Percentiles rank a stretch among this genome's conserved stretches.
phyloP scores from a whole-genome alignment of 345 rosid genomes.

The Brassica carinata region DNA sequence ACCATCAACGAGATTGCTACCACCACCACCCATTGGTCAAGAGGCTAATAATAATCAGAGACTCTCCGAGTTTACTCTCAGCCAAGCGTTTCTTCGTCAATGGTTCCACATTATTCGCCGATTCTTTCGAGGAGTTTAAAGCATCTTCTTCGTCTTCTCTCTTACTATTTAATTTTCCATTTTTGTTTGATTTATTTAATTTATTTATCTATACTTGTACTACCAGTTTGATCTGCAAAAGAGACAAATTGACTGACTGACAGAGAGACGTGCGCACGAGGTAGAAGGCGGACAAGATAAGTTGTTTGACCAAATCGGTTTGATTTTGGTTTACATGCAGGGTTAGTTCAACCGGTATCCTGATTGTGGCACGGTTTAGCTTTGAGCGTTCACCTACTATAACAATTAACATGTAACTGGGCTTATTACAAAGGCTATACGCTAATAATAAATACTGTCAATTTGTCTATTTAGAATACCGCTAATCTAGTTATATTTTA shows the following conservation, averaged over 20 bases:
- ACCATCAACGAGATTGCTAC: constrained; percentile 61
- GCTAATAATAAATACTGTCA: background rate
- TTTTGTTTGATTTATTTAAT: background rate
- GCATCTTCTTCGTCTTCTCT: constrained; percentile 12
- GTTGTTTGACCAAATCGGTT: constrained; percentile 2
- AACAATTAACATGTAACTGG: background rate
- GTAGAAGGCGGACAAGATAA: background rate
- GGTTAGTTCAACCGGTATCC: constrained; percentile 1
- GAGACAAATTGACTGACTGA: background rate
- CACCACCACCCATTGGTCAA: constrained; percentile 56
- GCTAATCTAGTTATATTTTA: background rate
- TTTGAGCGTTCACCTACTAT: background rate
- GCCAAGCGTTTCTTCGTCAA: constrained; percentile 39
- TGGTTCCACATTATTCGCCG: constrained; percentile 36
- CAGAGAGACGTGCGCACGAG: constrained; percentile 28
- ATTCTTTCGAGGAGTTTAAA: constrained; percentile 29
- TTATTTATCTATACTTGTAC: background rate
- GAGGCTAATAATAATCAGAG: constrained; percentile 1
- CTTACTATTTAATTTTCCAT: background rate
- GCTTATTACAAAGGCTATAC: background rate
- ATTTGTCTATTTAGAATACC: background rate
- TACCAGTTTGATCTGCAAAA: background rate
- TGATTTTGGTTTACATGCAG: background rate
- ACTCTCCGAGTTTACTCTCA: constrained; percentile 27
- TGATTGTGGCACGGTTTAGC: background rate